Conservation (phyloP, 768 basidiomycete species). For the Naganishia antarctica region DNA sequence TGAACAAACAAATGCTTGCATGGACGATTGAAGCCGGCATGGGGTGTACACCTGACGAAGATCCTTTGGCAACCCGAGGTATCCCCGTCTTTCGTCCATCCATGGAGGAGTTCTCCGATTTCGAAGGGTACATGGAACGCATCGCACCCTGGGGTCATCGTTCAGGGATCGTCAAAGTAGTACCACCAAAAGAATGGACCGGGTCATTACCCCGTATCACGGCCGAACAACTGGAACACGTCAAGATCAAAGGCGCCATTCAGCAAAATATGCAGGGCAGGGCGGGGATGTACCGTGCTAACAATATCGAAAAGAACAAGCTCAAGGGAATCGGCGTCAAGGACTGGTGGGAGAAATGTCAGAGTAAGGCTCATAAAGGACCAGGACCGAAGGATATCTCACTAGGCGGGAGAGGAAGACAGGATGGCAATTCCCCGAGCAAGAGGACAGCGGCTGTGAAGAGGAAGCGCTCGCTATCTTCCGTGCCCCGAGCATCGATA, state of each 20-base stretch:
- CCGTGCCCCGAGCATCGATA: slow-evolving; percentile 2
- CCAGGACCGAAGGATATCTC: slow-evolving; percentile 39
- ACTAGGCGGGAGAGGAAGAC: slow-evolving; percentile 7
- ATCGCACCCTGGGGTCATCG: slow-evolving; percentile 84
- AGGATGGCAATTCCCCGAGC: not conserved
- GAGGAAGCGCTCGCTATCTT: slow-evolving; percentile 11
- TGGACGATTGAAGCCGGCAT: slow-evolving; percentile 1
- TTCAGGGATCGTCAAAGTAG: slow-evolving; percentile 92
- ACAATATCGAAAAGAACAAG: slow-evolving; percentile 61
- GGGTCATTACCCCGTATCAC: slow-evolving; percentile 64
- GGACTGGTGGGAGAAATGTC: slow-evolving; percentile 48
- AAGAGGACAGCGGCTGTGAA: slow-evolving; percentile 25
- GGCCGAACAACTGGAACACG: slow-evolving; percentile 60
- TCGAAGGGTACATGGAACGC: slow-evolving; percentile 80
- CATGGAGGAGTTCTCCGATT: slow-evolving; percentile 81
- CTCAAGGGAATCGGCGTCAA: slow-evolving; percentile 40
- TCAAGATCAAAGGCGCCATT: slow-evolving; percentile 83
- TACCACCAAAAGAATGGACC: slow-evolving; percentile 90
- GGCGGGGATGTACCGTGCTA: slow-evolving; percentile 69
- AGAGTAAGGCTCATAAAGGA: slow-evolving; percentile 31
- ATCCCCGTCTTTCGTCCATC: slow-evolving; percentile 95
- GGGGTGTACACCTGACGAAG: slow-evolving; percentile 47
- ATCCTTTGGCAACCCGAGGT: slow-evolving; percentile 53
- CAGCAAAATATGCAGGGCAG: slow-evolving; percentile 85
- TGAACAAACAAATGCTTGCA: slow-evolving; percentile 25